Percentiles rank a stretch among this genome's conserved stretches.
Evolutionary conservation across 2,329 filamentous ascomycete species (phyloP).

Genomic region (Hirsutella thompsonii): DNA sequence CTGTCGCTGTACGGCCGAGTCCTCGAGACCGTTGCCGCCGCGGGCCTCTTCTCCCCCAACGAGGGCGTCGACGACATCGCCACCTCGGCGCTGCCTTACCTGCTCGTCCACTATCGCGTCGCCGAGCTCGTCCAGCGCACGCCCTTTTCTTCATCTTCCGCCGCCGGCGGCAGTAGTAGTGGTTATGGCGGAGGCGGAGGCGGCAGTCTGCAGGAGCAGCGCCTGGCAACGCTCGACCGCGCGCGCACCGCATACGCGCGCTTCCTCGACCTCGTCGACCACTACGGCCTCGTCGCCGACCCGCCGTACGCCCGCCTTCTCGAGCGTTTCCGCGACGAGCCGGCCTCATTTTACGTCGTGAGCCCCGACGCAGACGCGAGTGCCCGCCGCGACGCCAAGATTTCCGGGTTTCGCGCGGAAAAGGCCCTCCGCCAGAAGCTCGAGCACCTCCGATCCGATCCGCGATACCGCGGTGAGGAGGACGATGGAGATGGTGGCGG

Average conservation of each 20-base stretch:
- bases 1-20: constrained; percentile 64
- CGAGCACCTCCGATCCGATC: constrained; percentile 32
- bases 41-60: constrained; percentile 83
- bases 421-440: constrained; percentile 74
- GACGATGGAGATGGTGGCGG: constrained; percentile 38
- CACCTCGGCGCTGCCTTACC: constrained; percentile 74
- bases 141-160: constrained; percentile 23
- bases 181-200: too few relatives aligned
- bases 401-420: constrained; percentile 71
- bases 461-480: constrained; percentile 31
- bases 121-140: constrained; percentile 62
- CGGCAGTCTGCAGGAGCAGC: constrained; percentile 32
- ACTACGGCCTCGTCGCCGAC: constrained; percentile 56
- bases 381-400: constrained; percentile 68
- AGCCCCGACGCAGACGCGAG: constrained; percentile 44
- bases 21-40: constrained; percentile 50
- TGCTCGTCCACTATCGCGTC: constrained; percentile 64
- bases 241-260: constrained; percentile 63
- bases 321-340: constrained; percentile 60
- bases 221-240: constrained; percentile 47
- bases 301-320: constrained; percentile 54
- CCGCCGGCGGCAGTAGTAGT: background rate
- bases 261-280: constrained; percentile 65
- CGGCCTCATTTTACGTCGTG: constrained; percentile 59
- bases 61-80: constrained; percentile 78